A percentile compares a stretch with the other conserved stretches of the same genome.
Conservation (phyloP, 2,329 filamentous ascomycete species). For the Escovopsis sp. region DNA sequence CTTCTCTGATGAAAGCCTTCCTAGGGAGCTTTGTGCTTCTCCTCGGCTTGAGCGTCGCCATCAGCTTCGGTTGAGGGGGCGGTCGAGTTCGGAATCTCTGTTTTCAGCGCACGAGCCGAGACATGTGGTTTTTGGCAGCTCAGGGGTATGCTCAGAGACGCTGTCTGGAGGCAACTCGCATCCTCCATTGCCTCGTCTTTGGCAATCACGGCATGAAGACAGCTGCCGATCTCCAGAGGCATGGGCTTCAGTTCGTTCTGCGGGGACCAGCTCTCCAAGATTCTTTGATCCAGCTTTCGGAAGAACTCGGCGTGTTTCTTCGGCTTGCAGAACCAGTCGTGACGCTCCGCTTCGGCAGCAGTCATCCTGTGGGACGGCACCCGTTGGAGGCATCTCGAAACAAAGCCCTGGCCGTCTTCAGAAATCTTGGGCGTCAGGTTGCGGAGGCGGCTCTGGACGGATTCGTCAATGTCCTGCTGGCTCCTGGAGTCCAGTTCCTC, state of each 20-base stretch:
- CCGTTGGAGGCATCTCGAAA: conserved; percentile 18
- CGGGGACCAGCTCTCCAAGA: conserved; percentile 13
- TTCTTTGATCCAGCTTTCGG: conserved; percentile 15
- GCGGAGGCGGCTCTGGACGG: conserved; percentile 5
- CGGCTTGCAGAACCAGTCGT: conserved; percentile 22
- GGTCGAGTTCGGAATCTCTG: not conserved
- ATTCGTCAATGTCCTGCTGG: conserved; percentile 11
- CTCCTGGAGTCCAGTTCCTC: conserved; percentile 14
- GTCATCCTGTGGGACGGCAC: conserved; percentile 14
- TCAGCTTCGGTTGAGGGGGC: not conserved
- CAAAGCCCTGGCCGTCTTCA: conserved; percentile 14
- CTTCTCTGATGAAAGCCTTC: not conserved
- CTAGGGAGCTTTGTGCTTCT: not conserved
- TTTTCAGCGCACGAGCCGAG: too few relatives aligned
- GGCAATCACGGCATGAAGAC: too few relatives aligned
- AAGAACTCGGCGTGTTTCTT: conserved; percentile 18
- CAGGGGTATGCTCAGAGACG: too few relatives aligned
- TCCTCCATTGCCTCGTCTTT: not conserved
- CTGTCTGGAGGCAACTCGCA: not conserved
- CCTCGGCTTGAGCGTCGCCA: not conserved
- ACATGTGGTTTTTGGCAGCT: too few relatives aligned
- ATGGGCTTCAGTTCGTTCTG: conserved; percentile 18
- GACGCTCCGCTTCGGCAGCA: conserved; percentile 14
- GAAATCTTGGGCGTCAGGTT: conserved; percentile 10
- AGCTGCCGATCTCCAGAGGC: conserved; percentile 17